phyloP scores from a whole-genome alignment of 352 stramenopile genomes.

The Achlya hypogyna region DNA sequence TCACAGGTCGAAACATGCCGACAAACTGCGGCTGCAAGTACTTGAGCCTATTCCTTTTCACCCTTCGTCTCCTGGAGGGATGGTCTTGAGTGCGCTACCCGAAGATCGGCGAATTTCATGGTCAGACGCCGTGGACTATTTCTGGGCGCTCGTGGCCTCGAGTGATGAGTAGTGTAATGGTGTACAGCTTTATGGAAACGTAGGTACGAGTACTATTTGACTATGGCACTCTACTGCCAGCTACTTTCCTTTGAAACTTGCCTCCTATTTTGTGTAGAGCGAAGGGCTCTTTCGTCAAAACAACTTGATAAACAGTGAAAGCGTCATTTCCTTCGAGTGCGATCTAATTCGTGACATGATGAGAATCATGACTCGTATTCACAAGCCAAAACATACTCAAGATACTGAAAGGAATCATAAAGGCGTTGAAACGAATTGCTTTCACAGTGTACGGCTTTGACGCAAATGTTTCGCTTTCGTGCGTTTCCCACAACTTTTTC shows the following conservation, averaged over 20 bases:
- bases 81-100: neutral
- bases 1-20: neutral
- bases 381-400: too few relatives aligned
- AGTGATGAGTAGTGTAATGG: neutral
- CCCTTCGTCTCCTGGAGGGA: neutral
- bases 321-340: too few relatives aligned
- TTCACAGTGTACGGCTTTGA: too few relatives aligned
- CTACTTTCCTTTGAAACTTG: neutral
- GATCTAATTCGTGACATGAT: too few relatives aligned
- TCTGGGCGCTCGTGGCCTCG: neutral
- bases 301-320: too few relatives aligned
- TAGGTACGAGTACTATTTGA: neutral
- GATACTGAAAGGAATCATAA: too few relatives aligned
- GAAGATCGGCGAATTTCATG: neutral
- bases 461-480: too few relatives aligned
- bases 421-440: too few relatives aligned
- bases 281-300: neutral
- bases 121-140: neutral
- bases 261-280: neutral
- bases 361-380: too few relatives aligned
- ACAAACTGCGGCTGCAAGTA: neutral
- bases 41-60: neutral
- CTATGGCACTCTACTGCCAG: neutral
- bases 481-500: too few relatives aligned
- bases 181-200: neutral